A percentile compares a stretch with the other conserved stretches of the same genome.
Conservation (phyloP, 768 basidiomycete species). For the Pulveroboletus sp. region DNA sequence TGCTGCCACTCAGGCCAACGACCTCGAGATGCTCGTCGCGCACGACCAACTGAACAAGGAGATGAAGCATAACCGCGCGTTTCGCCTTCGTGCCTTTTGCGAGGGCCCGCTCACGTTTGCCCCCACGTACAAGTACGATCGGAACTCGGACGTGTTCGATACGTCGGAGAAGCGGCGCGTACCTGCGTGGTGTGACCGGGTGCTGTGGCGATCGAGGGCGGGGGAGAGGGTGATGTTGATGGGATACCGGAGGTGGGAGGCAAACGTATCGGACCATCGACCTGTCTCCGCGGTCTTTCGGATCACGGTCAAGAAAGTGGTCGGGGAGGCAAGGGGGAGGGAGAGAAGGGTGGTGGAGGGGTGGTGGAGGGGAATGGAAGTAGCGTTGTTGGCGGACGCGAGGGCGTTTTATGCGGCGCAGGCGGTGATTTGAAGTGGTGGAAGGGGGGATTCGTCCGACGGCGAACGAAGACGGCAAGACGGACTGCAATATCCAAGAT, state of each 20-base stretch:
- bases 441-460: neutral
- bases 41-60: constrained; percentile 92
- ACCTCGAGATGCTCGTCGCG: constrained; percentile 54
- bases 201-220: constrained; percentile 68
- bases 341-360: constrained; percentile 54
- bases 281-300: constrained; percentile 80
- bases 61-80: constrained; percentile 81
- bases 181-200: constrained; percentile 96
- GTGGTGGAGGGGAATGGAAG: constrained; percentile 43
- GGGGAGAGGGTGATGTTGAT: constrained; percentile 55
- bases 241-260: constrained; percentile 80
- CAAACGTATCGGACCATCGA: constrained; percentile 85
- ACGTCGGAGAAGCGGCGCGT: constrained; percentile 81
- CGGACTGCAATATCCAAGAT: neutral
- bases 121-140: constrained; percentile 96
- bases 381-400: constrained; percentile 27
- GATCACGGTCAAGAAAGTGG: constrained; percentile 69
- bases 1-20: constrained; percentile 60
- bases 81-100: constrained; percentile 76
- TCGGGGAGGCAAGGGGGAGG: constrained; percentile 49
- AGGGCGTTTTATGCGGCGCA: constrained; percentile 34
- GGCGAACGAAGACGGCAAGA: neutral
- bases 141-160: constrained; percentile 73
- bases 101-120: constrained; percentile 81
- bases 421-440: constrained; percentile 18